phyloP scores from a whole-genome alignment of 352 stramenopile genomes.

The Pythium sp. region DNA sequence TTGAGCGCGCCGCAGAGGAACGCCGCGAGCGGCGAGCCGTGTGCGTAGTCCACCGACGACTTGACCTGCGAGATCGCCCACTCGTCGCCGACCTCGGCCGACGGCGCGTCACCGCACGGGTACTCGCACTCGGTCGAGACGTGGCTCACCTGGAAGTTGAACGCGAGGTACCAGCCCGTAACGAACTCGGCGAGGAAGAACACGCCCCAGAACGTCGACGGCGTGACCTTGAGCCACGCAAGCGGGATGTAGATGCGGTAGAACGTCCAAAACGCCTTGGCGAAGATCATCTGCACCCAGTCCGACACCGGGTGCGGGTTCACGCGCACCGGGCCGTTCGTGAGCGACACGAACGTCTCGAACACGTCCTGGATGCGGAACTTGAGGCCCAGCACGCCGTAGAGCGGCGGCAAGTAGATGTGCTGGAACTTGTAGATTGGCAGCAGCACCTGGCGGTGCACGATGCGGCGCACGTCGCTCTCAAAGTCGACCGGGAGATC shows the following conservation, averaged over 20 bases:
- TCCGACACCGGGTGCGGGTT: conserved; percentile 82
- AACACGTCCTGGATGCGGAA: conserved; percentile 92
- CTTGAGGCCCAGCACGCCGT: conserved; percentile 93
- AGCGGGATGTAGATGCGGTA: conserved; percentile 90
- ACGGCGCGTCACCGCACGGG: conserved; percentile 64
- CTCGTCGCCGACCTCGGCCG: conserved; percentile 74
- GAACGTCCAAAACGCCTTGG: conserved; percentile 87
- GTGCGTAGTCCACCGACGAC: conserved; percentile 92
- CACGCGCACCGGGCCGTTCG: conserved; percentile 89
- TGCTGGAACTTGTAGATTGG: conserved; percentile 92
- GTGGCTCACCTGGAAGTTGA: conserved; percentile 93
- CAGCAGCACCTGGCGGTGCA: conserved; percentile 82
- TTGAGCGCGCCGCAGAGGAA: conserved; percentile 96
- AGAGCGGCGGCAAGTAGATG: conserved; percentile 92
- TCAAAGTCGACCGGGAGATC: conserved; percentile 90
- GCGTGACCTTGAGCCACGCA: conserved; percentile 56
- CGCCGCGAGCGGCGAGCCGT: conserved; percentile 79
- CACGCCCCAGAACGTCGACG: conserved; percentile 65
- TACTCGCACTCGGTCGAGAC: conserved; percentile 90
- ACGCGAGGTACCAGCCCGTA: conserved; percentile 91
- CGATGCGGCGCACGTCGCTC: conserved; percentile 82
- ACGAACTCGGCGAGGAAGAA: conserved; percentile 89
- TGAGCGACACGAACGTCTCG: conserved; percentile 83
- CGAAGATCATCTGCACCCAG: conserved; percentile 84
- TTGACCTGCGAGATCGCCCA: conserved; percentile 94